A percentile compares a stretch with the other conserved stretches of the same genome.
Evolutionary conservation across 257 asterid species (phyloP).

Genomic region (Eucommia ulmoides): DNA sequence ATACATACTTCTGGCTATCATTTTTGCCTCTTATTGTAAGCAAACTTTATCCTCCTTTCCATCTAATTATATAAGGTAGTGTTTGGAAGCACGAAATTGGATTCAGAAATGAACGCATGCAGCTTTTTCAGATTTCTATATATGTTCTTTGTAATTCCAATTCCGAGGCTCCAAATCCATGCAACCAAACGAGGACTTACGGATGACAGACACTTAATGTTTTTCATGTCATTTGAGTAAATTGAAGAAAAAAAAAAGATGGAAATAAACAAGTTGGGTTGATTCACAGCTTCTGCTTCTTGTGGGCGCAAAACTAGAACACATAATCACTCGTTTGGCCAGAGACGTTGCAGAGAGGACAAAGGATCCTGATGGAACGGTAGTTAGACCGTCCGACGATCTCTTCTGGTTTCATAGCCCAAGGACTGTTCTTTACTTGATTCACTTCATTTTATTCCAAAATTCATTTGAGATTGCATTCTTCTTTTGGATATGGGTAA

Average conservation of each 20-base stretch:
- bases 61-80: not conserved
- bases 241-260: not conserved
- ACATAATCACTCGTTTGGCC: slow-evolving; percentile 65
- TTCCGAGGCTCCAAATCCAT: too few relatives aligned
- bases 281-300: slow-evolving; percentile 52
- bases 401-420: slow-evolving; percentile 77
- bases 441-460: slow-evolving; percentile 90
- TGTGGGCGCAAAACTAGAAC: slow-evolving; percentile 85
- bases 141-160: not conserved
- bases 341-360: slow-evolving; percentile 29
- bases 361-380: slow-evolving; percentile 17
- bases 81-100: not conserved
- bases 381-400: slow-evolving; percentile 60
- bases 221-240: not conserved
- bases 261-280: not conserved
- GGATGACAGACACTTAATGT: not conserved
- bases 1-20: slow-evolving; percentile 80
- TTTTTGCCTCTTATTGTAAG: slow-evolving; percentile 78
- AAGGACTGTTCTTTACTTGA: slow-evolving; percentile 50
- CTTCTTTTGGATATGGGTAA: slow-evolving; percentile 85
- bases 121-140: not conserved
- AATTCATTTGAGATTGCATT: slow-evolving; percentile 85
- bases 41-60: not conserved
- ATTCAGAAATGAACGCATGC: not conserved
- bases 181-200: not conserved